Evolutionary conservation across 1,284 basidiomycete genomes (phyloP).

Genomic region (Ganoderma multipileum): DNA sequence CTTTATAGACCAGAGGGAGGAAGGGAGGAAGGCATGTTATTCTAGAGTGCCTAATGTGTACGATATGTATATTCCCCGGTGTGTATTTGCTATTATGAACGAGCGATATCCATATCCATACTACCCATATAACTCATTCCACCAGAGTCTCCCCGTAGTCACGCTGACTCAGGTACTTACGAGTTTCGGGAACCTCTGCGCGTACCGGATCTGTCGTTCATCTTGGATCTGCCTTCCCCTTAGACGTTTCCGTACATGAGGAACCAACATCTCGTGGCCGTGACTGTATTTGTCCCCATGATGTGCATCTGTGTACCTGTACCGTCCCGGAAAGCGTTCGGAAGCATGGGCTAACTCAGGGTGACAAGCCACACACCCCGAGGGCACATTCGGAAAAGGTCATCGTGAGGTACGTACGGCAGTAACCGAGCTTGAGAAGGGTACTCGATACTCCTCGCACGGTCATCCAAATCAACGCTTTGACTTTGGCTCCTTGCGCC

Average conservation of each 20-base stretch:
- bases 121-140: neutral
- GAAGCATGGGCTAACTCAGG: neutral
- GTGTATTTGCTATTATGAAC: constrained; percentile 21
- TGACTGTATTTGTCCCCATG: neutral
- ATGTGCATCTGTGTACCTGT: neutral
- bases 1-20: constrained; percentile 15
- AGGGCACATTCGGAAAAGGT: neutral
- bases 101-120: neutral
- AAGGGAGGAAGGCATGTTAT: neutral
- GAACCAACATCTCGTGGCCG: neutral
- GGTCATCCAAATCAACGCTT: neutral
- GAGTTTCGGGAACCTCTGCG: neutral
- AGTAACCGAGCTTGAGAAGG: neutral
- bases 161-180: neutral
- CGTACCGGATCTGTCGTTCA: neutral
- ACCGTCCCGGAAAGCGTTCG: neutral
- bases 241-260: neutral
- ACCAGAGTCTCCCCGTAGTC: neutral
- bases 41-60: constrained; percentile 26
- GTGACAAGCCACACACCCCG: neutral
- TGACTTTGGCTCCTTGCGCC: neutral
- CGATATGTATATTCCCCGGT: constrained; percentile 11
- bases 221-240: neutral
- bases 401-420: neutral
- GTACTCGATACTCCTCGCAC: too few relatives aligned